Evolutionary conservation across 352 stramenopile species (phyloP), one percentile per base, ranked within the genome.

Genomic region (Globisporangium rhizosaccharum): DNA sequence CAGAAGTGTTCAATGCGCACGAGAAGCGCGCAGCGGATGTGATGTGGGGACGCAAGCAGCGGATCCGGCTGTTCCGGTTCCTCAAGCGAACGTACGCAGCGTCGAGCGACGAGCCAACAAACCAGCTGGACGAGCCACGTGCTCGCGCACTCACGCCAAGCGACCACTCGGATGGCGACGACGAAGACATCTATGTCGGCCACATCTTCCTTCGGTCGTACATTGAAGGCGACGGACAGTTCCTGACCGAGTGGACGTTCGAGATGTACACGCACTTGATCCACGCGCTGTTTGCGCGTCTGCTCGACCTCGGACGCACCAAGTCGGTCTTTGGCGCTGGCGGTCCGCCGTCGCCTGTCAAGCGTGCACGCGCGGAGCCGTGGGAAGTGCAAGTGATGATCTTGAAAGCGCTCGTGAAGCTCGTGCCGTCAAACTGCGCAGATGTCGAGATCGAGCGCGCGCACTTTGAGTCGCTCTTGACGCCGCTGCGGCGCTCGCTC

Each of bases 151-250:
- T 37, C 33, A 1, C 33, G 9, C 33, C 33, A 11, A 37, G 33
- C 33, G 33, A 37, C 33, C 70, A 37, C 33, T 2, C 33, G 9
- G 33, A 37, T 2, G 7, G 30, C 54, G 64, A 82, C 7, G 71
- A 64, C 33, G 72, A 86, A 7, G 79, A 94, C 59, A 66, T 93
- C 17, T 90, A 87, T 36, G 78, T 93, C 5, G 78, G 82, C 11
- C 86, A 91, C 47, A 89, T 94, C 53, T 94, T 93, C 56, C 36
- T 94, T 25, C 71, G 71, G 15, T 90, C 83, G 17, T 94, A 90
- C 59, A 83, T 94, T 50, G 79, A 92, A 67, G 81, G 78, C 23
- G 75, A 92, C 53, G 85, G 85, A 0, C 67, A 87, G 30, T 92
- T 94, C 52, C 66, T 92, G 39, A 90, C 78, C 46, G 62, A 81